phyloP scores from a whole-genome alignment of 1,284 basidiomycete species.

The Malassezia brasiliensis region DNA sequence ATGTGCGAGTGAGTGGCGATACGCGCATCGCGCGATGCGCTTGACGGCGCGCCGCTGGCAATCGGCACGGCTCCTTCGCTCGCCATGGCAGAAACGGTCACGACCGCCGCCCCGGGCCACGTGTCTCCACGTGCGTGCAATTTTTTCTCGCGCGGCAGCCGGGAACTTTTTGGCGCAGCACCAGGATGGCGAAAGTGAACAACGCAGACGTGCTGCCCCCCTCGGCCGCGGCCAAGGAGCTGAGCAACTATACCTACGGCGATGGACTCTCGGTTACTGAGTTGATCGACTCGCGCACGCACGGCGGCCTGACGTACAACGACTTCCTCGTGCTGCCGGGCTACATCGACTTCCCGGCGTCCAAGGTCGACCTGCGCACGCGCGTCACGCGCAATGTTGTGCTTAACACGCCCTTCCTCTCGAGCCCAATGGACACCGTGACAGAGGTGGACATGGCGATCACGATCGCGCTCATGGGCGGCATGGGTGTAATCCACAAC shows the following conservation, averaged over 20 bases:
- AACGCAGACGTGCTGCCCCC: conserved; percentile 26
- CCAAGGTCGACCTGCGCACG: conserved; percentile 70
- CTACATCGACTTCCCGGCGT: conserved; percentile 84
- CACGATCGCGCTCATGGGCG: conserved; percentile 57
- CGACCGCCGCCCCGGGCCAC: background rate
- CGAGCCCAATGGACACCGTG: conserved; percentile 98
- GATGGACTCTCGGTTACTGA: conserved; percentile 81
- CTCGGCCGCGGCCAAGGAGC: conserved; percentile 31
- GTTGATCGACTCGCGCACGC: conserved; percentile 76
- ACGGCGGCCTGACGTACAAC: conserved; percentile 91
- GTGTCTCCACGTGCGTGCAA: background rate
- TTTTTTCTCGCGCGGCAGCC: conserved; percentile 5
- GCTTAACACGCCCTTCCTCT: conserved; percentile 92
- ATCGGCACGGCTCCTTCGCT: conserved; percentile 13
- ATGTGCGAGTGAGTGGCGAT: conserved; percentile 89
- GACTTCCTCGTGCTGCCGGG: conserved; percentile 60
- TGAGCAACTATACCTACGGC: conserved; percentile 57
- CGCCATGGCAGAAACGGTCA: background rate
- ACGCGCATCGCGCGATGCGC: conserved; percentile 47
- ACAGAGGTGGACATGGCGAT: conserved; percentile 97
- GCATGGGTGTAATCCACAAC: conserved; percentile 97
- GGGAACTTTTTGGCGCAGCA: background rate
- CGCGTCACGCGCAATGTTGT: conserved; percentile 81
- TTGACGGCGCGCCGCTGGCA: conserved; percentile 4
- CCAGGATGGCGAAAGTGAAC: conserved; percentile 16